Evolutionary conservation across 2,329 filamentous ascomycete species (phyloP).

Genomic region (Aspergillus cejpii): DNA sequence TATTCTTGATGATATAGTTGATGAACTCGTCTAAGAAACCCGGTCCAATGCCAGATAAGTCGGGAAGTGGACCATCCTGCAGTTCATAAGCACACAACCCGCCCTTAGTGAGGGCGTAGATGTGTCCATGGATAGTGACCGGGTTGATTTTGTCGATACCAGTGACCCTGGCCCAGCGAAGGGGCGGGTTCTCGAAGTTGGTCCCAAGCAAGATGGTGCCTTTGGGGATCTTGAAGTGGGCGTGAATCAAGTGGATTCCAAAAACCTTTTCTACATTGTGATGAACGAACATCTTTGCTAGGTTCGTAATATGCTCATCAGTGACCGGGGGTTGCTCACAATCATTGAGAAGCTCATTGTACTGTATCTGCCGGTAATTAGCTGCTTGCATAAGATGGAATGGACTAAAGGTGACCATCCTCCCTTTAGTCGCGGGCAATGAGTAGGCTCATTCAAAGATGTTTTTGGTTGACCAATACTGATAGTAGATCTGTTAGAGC

Average conservation of each 20-base stretch:
- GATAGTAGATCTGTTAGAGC: no score
- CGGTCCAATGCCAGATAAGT: constrained; percentile 12
- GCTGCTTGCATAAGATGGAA: no score
- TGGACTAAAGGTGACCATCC: no score
- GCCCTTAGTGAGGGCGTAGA: constrained; percentile 12
- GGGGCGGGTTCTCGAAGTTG: constrained; percentile 15
- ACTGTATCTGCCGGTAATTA: no score
- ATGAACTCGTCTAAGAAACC: constrained; percentile 9
- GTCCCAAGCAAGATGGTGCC: constrained; percentile 19
- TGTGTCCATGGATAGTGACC: constrained; percentile 14
- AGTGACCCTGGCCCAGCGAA: constrained; percentile 16
- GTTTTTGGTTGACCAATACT: no score
- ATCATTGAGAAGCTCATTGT: constrained; percentile 10
- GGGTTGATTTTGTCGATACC: constrained; percentile 14
- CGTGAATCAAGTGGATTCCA: constrained; percentile 15
- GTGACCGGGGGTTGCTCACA: background rate
- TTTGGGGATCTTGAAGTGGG: constrained; percentile 19
- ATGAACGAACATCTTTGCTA: constrained; percentile 16
- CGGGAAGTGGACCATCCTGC: constrained; percentile 6
- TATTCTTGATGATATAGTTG: constrained; percentile 9
- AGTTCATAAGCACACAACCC: background rate
- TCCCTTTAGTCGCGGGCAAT: no score
- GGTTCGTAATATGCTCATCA: background rate
- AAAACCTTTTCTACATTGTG: constrained; percentile 14
- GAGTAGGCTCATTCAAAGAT: no score